Conservation (phyloP, 106 monocot species). For the Agapanthus africanus region DNA sequence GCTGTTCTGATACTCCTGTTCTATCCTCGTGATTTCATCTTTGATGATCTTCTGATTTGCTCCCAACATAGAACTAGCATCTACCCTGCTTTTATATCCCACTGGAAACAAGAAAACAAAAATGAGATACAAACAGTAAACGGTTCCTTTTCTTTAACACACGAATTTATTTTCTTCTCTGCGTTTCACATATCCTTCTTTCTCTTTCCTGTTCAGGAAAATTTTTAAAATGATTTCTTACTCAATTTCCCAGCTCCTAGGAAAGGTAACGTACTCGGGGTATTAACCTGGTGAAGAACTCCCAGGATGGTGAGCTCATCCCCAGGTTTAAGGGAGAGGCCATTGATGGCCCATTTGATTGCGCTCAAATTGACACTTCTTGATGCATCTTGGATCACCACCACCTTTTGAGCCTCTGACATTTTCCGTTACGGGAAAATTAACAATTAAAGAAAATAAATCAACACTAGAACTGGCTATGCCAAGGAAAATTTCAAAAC, state of each 20-base stretch:
- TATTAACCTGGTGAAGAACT: conserved; percentile 46
- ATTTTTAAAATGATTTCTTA: conserved; percentile 19
- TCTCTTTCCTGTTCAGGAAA: background rate
- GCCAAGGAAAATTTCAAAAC: background rate
- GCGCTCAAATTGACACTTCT: conserved; percentile 32
- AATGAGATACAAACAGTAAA: background rate
- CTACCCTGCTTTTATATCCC: conserved; percentile 35
- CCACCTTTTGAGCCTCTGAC: conserved; percentile 27
- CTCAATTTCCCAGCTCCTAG: conserved; percentile 19
- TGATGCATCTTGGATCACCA: conserved; percentile 55
- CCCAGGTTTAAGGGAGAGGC: conserved; percentile 40
- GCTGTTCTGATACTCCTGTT: conserved; percentile 24
- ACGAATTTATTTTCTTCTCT: background rate
- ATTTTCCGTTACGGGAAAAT: background rate
- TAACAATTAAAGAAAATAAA: background rate
- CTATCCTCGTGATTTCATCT: conserved; percentile 20
- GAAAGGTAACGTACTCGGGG: conserved; percentile 42
- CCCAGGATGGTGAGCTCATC: conserved; percentile 52
- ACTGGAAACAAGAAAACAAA: conserved; percentile 15
- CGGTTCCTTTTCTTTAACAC: background rate
- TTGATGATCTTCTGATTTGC: conserved; percentile 20
- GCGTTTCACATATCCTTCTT: background rate
- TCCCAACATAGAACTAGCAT: conserved; percentile 16
- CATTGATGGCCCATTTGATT: conserved; percentile 40
- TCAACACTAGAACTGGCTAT: background rate